Evolutionary conservation across 768 basidiomycete species (phyloP).

Genomic region (Crassisporium funariophilum): DNA sequence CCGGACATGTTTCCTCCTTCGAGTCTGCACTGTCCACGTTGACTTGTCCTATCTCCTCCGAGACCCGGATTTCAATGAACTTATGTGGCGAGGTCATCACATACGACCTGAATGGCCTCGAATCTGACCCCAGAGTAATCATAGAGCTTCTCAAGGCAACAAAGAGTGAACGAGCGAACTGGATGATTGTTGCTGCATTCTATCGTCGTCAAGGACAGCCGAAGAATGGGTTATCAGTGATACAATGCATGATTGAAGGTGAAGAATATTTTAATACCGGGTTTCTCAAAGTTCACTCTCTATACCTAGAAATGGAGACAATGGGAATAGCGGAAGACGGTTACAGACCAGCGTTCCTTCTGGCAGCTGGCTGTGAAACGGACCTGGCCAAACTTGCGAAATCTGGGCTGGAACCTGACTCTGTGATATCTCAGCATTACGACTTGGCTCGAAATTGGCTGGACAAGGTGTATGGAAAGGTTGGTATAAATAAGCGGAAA

Average conservation of each 20-base stretch:
- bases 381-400: slow-evolving; percentile 43
- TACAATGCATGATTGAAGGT: slow-evolving; percentile 53
- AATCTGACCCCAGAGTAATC: slow-evolving; percentile 44
- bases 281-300: slow-evolving; percentile 1
- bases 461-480: slow-evolving; percentile 48
- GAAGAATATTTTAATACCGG: slow-evolving; percentile 7
- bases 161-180: slow-evolving; percentile 49
- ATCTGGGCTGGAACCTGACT: slow-evolving; percentile 20
- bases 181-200: slow-evolving; percentile 56
- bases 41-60: slow-evolving; percentile 22
- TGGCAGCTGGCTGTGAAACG: slow-evolving; percentile 56
- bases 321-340: slow-evolving; percentile 37
- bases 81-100: slow-evolving; percentile 42
- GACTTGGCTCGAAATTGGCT: slow-evolving; percentile 45
- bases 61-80: slow-evolving; percentile 32
- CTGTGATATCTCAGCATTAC: slow-evolving; percentile 38
- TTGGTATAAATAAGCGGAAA: too few species aligned
- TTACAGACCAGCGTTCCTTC: slow-evolving; percentile 51
- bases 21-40: slow-evolving; percentile 6
- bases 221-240: slow-evolving; percentile 44
- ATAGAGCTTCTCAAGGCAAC: slow-evolving; percentile 48
- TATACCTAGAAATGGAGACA: slow-evolving; percentile 40
- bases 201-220: slow-evolving; percentile 54
- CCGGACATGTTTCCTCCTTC: slow-evolving; percentile 3
- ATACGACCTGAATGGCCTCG: slow-evolving; percentile 45